These are phyloP conservation scores for Trichoderma sp. DNA, from an alignment of 2,329 filamentous ascomycete species.

Conservation along the genomic window DNA sequence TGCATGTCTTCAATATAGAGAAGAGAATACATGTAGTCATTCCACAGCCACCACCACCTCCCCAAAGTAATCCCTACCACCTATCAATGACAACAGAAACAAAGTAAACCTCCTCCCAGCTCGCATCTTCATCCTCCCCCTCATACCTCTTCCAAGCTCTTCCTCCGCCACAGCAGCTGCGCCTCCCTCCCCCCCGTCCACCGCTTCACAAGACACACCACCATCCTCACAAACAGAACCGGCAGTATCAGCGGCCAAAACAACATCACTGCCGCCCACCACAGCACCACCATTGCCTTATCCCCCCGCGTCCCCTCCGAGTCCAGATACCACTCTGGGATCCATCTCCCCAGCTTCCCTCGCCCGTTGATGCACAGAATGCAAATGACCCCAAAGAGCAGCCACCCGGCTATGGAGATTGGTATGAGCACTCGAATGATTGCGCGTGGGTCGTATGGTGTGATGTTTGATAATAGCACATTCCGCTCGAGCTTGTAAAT, in stretches of 20 bases:
- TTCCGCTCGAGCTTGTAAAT: not conserved
- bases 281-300: slow-evolving; percentile 31
- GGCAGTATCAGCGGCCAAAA: slow-evolving; percentile 61
- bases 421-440: slow-evolving; percentile 33
- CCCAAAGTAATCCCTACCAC: not conserved
- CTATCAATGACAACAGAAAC: no score
- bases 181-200: not conserved
- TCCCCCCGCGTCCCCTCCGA: slow-evolving; percentile 29
- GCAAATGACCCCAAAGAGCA: slow-evolving; percentile 38
- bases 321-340: slow-evolving; percentile 41
- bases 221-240: slow-evolving; percentile 49
- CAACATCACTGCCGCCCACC: slow-evolving; percentile 37
- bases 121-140: not conserved
- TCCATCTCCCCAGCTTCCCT: slow-evolving; percentile 36
- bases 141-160: not conserved
- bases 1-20: not conserved
- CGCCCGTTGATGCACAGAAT: slow-evolving; percentile 37
- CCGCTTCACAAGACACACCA: not conserved
- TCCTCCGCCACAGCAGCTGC: not conserved
- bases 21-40: not conserved
- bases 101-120: no score
- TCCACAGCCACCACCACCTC: not conserved
- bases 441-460: not conserved
- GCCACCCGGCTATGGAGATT: slow-evolving; percentile 34
- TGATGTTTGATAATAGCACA: not conserved